Conservation (phyloP, 768 basidiomycete species). For the Trametes cinnabarina region DNA sequence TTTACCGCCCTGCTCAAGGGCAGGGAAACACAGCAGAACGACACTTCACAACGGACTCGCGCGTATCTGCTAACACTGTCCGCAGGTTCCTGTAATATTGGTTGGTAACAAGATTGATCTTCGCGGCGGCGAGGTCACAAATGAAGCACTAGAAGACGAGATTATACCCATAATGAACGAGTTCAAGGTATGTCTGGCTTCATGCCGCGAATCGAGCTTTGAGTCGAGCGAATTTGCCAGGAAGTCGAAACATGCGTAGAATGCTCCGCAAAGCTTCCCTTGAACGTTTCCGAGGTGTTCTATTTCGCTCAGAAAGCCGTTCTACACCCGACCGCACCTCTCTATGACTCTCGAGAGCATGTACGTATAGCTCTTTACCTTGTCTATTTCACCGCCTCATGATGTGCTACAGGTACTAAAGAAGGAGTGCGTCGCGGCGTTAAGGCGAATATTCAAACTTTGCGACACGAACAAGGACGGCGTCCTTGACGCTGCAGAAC, state of each 20-base stretch:
- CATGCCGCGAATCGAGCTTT: background rate
- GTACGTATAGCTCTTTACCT: conserved; percentile 41
- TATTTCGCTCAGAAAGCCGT: conserved; percentile 99
- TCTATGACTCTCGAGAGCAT: conserved; percentile 96
- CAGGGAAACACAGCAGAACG: too few species aligned
- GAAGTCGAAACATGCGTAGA: conserved; percentile 99
- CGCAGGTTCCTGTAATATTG: conserved; percentile 90
- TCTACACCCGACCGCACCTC: conserved; percentile 91
- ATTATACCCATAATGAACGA: conserved; percentile 97
- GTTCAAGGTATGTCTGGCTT: conserved; percentile 71
- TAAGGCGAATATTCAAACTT: conserved; percentile 93
- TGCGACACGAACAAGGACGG: conserved; percentile 96
- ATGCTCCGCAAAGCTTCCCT: conserved; percentile 85
- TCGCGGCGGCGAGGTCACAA: conserved; percentile 89
- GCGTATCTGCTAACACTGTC: background rate
- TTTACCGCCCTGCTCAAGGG: too few species aligned
- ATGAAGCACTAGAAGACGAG: conserved; percentile 91
- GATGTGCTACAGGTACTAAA: conserved; percentile 70
- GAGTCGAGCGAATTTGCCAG: conserved; percentile 39
- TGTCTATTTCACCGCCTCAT: conserved; percentile 4
- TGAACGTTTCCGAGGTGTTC: conserved; percentile 96
- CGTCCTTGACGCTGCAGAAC: conserved; percentile 80
- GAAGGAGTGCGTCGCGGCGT: conserved; percentile 83
- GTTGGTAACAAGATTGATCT: conserved; percentile 99
- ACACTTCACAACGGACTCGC: too few species aligned